Base-by-base conservation (phyloP, 2,329 filamentous ascomycete species). In the Hypoxylon sp. region DNA sequence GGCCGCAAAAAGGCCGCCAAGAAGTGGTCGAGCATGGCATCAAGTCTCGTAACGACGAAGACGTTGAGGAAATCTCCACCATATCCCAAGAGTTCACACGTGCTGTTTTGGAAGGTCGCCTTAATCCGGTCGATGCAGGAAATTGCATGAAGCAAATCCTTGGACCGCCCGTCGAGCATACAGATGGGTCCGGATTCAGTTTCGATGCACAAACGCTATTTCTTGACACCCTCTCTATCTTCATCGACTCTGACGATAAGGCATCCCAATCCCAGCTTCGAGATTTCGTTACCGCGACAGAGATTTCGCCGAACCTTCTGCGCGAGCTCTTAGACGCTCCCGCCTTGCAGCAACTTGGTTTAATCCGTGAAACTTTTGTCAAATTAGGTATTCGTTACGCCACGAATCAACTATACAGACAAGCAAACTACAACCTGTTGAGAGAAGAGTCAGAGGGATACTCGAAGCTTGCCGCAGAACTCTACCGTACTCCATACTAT, bases 381-480 rank as follows among this genome's bases (percentile, higher is more conserved):
- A 90, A 90, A 70, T 88, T 96, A 76, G 91, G 91, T 14, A 94
- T 97, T 70, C 90, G 95, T 59, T 94, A 96, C 75, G 92, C 94
- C 51, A 99, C 96, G 6, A 97, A 97, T 73, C 84, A 96, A 3
- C 86, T 99, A 0, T 99, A 99, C 78, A 91, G 94, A 65, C 96
- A 98, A 79, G 93, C 95, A 12, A 98, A 97, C 78, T 98, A 97
- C 83, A 99, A 99, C 74, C 82, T 99, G 6, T 83, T 99, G 19
- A 90, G 96, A 46, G 96, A 99, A 81, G 96, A 99, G 79, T 93
- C 93, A 0, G 96, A 99, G 80, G 96, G 96, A 41, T 99, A 97
- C 76, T 94, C 96, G 0, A 99, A 99, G 78, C 87, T 99, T 48
- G 89, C 97, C 65, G 97, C 95, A 0, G 96, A 99, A 78, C 89